Base-by-base conservation (phyloP, 2,329 filamentous ascomycete species). In the Fusarium sp. region DNA sequence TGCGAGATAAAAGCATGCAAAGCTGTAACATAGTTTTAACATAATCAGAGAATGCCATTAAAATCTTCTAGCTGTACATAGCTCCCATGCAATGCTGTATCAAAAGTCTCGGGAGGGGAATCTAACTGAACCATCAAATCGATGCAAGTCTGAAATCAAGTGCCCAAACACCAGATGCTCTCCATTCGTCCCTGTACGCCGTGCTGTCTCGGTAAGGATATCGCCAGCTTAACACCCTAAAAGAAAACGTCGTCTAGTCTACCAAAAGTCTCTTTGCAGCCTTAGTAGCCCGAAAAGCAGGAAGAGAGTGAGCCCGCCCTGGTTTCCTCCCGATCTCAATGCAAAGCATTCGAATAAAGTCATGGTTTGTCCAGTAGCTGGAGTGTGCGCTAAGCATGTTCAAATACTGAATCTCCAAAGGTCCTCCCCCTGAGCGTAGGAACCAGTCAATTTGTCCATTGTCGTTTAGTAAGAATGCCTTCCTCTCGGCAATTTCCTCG, bases 341-440 rank as follows among this genome's bases (percentile, higher is more conserved):
- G 43, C 97, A 97, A 50, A 98, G 81, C 84, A 98, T 91, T 44
- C 94, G 84, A n/a, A 97, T 90, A 77, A 99, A 94, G 77, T 98
- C 96, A 28, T 84, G 88, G 73, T 92, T 90, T 3, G 89, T 87
- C 96, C 96, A 99, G 79, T 99, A 99, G 77, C 92, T 95, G 57
- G 93, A 94, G 79, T 99, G 96, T 10, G 96, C 96, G 59, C 94
- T 93, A 56, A 99, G 82, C 96, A 99, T 99, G 71, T 97, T 98
- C 36, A 98, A 81, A 77, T 99, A 99, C 80, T 98, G 94, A 24
- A 98, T 94, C 79, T 97, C 96, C 36, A 99, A 83, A 6, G 94
- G 91, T 0, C 96, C 96, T 3, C 93, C 92, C 1, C 94, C 92
- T 9, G 93, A 94, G 49, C 89, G 89, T 49, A 99, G 82, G 73